Percentiles rank a stretch among this genome's conserved stretches.
phyloP scores from a whole-genome alignment of 2,329 filamentous ascomycete genomes.

The Fusarium coffeatum region DNA sequence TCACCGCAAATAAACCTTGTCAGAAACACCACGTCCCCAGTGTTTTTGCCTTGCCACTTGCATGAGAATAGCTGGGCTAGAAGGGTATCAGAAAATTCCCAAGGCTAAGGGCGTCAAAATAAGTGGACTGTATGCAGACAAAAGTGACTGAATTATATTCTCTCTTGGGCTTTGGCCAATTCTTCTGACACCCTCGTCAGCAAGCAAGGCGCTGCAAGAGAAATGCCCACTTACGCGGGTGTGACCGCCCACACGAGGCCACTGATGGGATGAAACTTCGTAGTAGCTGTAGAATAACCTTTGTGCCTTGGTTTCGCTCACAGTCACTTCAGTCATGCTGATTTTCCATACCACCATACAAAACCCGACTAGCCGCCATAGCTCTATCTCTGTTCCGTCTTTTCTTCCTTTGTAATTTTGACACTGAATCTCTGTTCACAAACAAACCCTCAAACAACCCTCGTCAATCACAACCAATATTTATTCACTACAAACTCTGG shows the following conservation, averaged over 20 bases:
- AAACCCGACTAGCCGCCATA: constrained; percentile 20
- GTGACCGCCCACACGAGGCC: constrained; percentile 36
- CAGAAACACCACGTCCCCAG: constrained; percentile 10
- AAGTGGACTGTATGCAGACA: background rate
- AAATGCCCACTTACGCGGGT: constrained; percentile 24
- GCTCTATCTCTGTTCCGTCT: constrained; percentile 4
- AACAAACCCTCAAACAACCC: background rate
- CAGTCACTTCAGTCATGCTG: constrained; percentile 14
- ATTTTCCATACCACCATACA: constrained; percentile 14
- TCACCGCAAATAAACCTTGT: constrained; percentile 34
- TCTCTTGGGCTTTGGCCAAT: too few relatives aligned
- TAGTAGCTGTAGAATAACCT: constrained; percentile 5
- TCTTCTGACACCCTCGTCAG: background rate
- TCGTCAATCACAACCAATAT: background rate
- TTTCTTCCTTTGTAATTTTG: constrained; percentile 7
- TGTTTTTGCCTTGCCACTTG: constrained; percentile 37
- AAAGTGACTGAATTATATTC: background rate
- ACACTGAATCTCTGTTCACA: background rate
- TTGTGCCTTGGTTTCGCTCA: constrained; percentile 28
- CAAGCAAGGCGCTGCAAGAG: constrained; percentile 22
- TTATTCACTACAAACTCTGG: constrained; percentile 4
- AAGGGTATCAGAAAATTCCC: background rate
- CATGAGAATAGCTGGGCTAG: constrained; percentile 6
- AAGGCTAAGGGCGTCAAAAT: background rate
- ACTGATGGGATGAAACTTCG: constrained; percentile 5